phyloP scores from a whole-genome alignment of 192 early-diverging fungal genomes.

The Geranomyces michiganensis region DNA sequence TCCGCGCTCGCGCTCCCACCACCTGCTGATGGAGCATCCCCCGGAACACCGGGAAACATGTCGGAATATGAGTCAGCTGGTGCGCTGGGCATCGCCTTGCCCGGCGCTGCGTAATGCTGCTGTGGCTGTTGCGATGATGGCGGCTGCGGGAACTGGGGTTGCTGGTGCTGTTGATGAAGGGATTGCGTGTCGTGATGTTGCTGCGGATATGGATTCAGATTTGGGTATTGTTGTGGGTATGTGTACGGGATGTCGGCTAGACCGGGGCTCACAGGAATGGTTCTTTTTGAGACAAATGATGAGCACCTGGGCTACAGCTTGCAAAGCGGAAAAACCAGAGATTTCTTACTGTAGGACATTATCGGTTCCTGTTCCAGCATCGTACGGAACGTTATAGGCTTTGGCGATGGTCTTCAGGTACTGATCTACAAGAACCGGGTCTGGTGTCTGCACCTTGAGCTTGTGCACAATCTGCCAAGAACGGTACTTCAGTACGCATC shows the following conservation, averaged over 20 bases:
- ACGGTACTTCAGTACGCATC: not conserved
- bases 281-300: conserved; percentile 3
- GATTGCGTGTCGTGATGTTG: not conserved
- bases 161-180: conserved; percentile 10
- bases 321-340: not conserved
- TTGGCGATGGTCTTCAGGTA: conserved; percentile 91
- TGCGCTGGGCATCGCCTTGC: conserved; percentile 31
- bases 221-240: conserved; percentile 22
- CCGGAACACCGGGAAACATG: conserved; percentile 20
- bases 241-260: conserved; percentile 24
- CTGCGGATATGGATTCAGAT: conserved; percentile 10
- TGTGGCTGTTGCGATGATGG: not conserved
- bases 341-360: conserved; percentile 11
- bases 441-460: conserved; percentile 76
- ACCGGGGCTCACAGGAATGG: conserved; percentile 3
- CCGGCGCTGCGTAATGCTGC: not conserved
- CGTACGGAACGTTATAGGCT: conserved; percentile 76
- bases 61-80: conserved; percentile 30
- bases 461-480: conserved; percentile 74
- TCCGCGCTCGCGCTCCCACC: conserved; percentile 5
- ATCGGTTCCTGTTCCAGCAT: conserved; percentile 26
- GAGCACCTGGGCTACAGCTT: not conserved
- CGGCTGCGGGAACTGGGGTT: not conserved
- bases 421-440: conserved; percentile 74
- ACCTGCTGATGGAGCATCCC: conserved; percentile 13